Base-by-base conservation (phyloP, 2,329 filamentous ascomycete species). In the Aspergillus niger region DNA sequence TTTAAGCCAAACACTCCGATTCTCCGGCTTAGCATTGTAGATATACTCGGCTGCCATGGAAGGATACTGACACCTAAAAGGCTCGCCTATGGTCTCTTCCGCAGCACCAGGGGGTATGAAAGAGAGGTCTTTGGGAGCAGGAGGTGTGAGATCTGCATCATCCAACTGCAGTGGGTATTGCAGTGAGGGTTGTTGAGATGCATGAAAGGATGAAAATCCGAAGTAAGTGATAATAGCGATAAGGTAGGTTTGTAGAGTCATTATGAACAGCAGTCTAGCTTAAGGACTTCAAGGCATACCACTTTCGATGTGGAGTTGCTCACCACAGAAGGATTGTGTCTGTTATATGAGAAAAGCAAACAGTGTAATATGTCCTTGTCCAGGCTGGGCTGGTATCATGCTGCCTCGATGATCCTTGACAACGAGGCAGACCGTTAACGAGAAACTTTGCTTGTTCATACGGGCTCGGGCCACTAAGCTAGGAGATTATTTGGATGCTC, bases 211-310 rank as follows among this genome's bases (percentile, higher is more conserved):
- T 20, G 28, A 20, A 11, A 59, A 55, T 39, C 50, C 50, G n/a
- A 59, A 49, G 1, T 55, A 55, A 17, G 22, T 49, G 20, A 59
- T 54, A 11, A 59, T 55, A 11, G 41, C 30, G 5, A 44, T 49
- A n/a, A 59, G 20, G 24, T 59, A 59, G 13, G 36, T 30, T 6
- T 39, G 17, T 6, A 59, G 24, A 11, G 49, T 22, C 63, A 65
- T 65, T 41, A 5, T 60, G 49, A 3, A 32, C 24, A 8, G 43
- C 26, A 0, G 13, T 36, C 32, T 20, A 13, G 7, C 20, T 24
- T 13, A 6, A 22, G 4, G n/a, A 7, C 20, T 44, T 44, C 8
- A 24, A 24, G 41, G 1, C 8, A 7, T 5, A 44, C 10, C 17
- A 13, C 22, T 20, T 13, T 22, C 3, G 20, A 22, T 1, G 2